phyloP scores from a whole-genome alignment of 805 yeast genomes.

The Kregervanrija fluxuum region DNA sequence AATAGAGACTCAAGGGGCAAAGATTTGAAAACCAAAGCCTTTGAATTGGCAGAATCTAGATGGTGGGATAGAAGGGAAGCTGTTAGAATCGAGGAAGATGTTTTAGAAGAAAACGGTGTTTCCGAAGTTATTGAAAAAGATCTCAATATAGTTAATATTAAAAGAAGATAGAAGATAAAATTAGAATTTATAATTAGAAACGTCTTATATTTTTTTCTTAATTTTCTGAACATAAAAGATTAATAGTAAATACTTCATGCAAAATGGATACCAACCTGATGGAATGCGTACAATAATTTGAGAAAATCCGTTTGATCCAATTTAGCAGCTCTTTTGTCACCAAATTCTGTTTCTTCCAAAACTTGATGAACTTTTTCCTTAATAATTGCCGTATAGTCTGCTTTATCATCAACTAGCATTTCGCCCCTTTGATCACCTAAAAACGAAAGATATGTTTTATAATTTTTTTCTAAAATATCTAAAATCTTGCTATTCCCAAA shows the following conservation, averaged over 20 bases:
- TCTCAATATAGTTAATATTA: constrained; percentile 1
- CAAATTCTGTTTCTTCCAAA: constrained; percentile 67
- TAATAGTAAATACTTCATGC: constrained; percentile 39
- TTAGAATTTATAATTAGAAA: neutral
- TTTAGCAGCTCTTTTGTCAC: constrained; percentile 86
- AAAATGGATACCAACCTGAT: constrained; percentile 94
- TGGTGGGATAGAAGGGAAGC: constrained; percentile 99
- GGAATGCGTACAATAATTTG: constrained; percentile 81
- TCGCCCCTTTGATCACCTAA: constrained; percentile 39
- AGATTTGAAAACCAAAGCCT: constrained; percentile 79
- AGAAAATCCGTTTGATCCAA: constrained; percentile 94
- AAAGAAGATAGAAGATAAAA: neutral
- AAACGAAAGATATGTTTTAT: constrained; percentile 62
- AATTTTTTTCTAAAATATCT: constrained; percentile 80
- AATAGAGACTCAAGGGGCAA: constrained; percentile 85
- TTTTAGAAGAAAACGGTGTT: constrained; percentile 87
- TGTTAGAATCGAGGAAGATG: constrained; percentile 81
- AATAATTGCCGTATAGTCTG: constrained; percentile 41
- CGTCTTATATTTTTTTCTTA: neutral
- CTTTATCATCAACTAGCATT: constrained; percentile 36
- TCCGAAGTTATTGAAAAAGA: constrained; percentile 82
- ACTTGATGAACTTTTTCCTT: constrained; percentile 69
- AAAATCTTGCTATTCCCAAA: constrained; percentile 77
- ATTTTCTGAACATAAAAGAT: neutral
- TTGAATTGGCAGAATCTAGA: constrained; percentile 86